A percentile compares a stretch with the other conserved stretches of the same genome.
Conservation (phyloP, 768 basidiomycete species). For the Aureoboletus auriporus region DNA sequence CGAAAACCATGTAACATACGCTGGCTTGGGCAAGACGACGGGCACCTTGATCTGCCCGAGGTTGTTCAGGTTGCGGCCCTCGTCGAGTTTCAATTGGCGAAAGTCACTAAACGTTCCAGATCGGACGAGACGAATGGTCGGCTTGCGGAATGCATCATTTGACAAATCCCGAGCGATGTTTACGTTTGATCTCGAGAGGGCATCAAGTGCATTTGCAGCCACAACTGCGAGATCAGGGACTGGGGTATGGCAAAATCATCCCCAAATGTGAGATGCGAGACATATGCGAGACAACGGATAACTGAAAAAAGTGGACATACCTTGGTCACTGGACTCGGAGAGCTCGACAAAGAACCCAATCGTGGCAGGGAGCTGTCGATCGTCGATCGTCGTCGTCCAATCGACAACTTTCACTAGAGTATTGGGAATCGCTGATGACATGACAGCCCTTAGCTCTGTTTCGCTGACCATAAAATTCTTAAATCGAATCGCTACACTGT, state of each 20-base stretch:
- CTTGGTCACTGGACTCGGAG: slow-evolving; percentile 1
- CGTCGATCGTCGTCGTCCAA: too few species aligned
- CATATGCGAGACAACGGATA: too few species aligned
- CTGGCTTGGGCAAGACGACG: slow-evolving; percentile 14
- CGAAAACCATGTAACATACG: slow-evolving; percentile 10
- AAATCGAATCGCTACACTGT: too few species aligned
- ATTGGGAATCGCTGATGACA: too few species aligned
- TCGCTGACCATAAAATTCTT: too few species aligned
- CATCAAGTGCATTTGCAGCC: slow-evolving; percentile 7
- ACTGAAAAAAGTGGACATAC: neutral
- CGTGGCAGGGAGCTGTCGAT: neutral
- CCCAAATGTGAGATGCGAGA: neutral
- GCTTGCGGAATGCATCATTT: slow-evolving; percentile 4
- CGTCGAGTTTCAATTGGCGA: slow-evolving; percentile 15
- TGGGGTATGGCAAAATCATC: neutral
- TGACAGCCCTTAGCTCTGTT: too few species aligned
- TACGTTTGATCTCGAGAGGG: neutral
- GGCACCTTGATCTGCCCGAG: slow-evolving; percentile 20
- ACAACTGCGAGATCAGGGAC: slow-evolving; percentile 1
- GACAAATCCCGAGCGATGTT: neutral
- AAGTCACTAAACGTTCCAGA: slow-evolving; percentile 21
- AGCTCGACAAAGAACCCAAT: slow-evolving; percentile 1
- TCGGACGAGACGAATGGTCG: slow-evolving; percentile 20
- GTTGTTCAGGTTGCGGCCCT: neutral
- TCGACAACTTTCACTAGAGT: too few species aligned